phyloP scores from a whole-genome alignment of 78 protist genomes.

The Neovahlkampfia damariscottae region DNA sequence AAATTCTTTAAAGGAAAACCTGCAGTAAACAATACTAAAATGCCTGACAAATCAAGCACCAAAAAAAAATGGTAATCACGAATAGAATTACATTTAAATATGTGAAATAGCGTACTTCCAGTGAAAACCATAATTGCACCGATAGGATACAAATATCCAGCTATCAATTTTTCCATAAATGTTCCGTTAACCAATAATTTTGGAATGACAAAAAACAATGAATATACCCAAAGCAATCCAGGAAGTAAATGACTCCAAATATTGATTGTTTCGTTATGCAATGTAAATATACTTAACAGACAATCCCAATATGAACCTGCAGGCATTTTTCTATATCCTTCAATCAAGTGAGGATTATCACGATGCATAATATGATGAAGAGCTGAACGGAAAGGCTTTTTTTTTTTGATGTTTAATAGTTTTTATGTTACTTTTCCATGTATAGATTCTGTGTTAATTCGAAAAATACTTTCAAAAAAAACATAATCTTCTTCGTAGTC shows the following conservation, averaged over 20 bases:
- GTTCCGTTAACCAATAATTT: background rate
- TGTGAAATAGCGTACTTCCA: background rate
- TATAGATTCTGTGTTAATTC: too few relatives aligned
- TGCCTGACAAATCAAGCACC: background rate
- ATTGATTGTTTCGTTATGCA: constrained; percentile 5
- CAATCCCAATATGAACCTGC: background rate
- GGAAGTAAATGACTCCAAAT: constrained; percentile 10
- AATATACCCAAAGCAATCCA: background rate
- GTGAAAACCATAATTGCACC: background rate
- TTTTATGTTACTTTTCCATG: too few relatives aligned
- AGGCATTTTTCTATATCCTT: background rate
- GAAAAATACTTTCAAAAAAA: too few relatives aligned
- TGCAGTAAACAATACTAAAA: too few relatives aligned
- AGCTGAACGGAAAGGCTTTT: too few relatives aligned
- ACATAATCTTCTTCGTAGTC: too few relatives aligned
- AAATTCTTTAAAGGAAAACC: too few relatives aligned
- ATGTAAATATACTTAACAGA: background rate
- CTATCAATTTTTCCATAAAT: background rate
- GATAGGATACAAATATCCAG: background rate
- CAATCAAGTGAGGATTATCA: too few relatives aligned
- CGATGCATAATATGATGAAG: too few relatives aligned
- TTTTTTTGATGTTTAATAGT: too few relatives aligned
- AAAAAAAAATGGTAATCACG: background rate
- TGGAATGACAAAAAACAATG: background rate
- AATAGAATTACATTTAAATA: background rate